phyloP scores from a whole-genome alignment of 768 basidiomycete genomes.

The Boletus rubropictus region DNA sequence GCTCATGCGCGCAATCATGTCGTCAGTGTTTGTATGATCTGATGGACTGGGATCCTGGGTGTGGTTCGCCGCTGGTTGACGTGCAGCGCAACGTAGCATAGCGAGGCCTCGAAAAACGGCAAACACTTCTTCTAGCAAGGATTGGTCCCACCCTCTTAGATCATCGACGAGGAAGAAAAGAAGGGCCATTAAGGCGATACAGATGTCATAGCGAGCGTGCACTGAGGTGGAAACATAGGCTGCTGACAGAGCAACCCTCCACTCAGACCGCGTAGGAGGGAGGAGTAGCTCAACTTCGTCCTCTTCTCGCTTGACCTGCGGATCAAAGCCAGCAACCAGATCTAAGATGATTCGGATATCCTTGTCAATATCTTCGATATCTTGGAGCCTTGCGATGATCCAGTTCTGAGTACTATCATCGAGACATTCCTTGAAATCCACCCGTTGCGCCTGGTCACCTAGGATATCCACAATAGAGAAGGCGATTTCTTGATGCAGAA shows the following conservation, averaged over 20 bases:
- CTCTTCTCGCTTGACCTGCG: slow-evolving; percentile 67
- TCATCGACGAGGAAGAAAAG: slow-evolving; percentile 69
- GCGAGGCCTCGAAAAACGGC: slow-evolving; percentile 75
- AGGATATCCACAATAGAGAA: slow-evolving; percentile 75
- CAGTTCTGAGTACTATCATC: slow-evolving; percentile 57
- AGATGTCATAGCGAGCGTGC: slow-evolving; percentile 71
- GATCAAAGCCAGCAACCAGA: slow-evolving; percentile 66
- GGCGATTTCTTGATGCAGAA: slow-evolving; percentile 71
- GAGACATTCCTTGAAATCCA: slow-evolving; percentile 49
- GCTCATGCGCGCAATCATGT: slow-evolving; percentile 56
- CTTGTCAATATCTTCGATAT: slow-evolving; percentile 49
- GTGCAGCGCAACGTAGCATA: slow-evolving; percentile 57
- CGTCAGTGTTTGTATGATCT: slow-evolving; percentile 47
- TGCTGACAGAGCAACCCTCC: slow-evolving; percentile 56
- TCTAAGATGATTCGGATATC: slow-evolving; percentile 57
- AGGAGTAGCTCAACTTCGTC: slow-evolving; percentile 56
- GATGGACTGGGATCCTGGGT: slow-evolving; percentile 28
- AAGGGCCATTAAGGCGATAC: slow-evolving; percentile 56
- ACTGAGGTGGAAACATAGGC: slow-evolving; percentile 58
- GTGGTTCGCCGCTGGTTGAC: slow-evolving; percentile 48
- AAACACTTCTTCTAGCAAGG: slow-evolving; percentile 66
- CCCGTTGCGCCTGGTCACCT: slow-evolving; percentile 53
- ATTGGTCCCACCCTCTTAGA: slow-evolving; percentile 56
- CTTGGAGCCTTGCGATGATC: slow-evolving; percentile 56
- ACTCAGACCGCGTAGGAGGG: slow-evolving; percentile 52